Conservation (phyloP, 108 stramenopile genomes). For the Cyclotella sp. region DNA sequence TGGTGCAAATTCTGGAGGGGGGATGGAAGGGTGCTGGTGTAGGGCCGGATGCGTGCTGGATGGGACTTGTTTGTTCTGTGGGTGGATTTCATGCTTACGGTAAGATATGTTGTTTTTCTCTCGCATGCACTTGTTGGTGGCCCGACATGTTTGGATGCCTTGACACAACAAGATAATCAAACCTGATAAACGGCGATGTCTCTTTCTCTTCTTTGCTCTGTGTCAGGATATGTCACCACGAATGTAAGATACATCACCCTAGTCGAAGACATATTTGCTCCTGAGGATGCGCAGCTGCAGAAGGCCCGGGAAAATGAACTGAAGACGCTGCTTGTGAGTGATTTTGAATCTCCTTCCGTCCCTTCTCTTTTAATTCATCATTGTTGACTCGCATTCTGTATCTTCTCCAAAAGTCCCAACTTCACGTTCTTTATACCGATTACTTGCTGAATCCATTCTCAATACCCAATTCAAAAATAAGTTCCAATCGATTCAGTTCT, state of each 20-base stretch:
- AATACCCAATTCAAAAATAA: constrained; percentile 33
- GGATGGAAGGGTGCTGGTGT: constrained; percentile 32
- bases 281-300: constrained; percentile 27
- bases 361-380: background rate
- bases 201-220: background rate
- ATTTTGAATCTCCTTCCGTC: background rate
- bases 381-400: background rate
- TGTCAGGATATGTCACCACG: constrained; percentile 41
- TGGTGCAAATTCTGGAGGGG: constrained; percentile 42
- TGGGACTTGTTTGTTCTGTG: constrained; percentile 32
- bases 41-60: constrained; percentile 50
- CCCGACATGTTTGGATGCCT: too few species aligned
- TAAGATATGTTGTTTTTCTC: constrained; percentile 3
- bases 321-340: constrained; percentile 39
- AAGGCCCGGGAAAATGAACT: constrained; percentile 42
- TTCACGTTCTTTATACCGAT: constrained; percentile 44
- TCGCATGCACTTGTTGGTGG: background rate
- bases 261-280: constrained; percentile 33
- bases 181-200: background rate
- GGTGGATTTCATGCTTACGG: constrained; percentile 47
- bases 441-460: constrained; percentile 46
- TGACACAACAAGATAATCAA: too few species aligned
- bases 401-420: background rate
- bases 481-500: constrained; percentile 32
- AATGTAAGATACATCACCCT: constrained; percentile 39